These are phyloP conservation scores for Yarrowia bubula DNA, from an alignment of 805 yeast species.

Conservation along the genomic window DNA sequence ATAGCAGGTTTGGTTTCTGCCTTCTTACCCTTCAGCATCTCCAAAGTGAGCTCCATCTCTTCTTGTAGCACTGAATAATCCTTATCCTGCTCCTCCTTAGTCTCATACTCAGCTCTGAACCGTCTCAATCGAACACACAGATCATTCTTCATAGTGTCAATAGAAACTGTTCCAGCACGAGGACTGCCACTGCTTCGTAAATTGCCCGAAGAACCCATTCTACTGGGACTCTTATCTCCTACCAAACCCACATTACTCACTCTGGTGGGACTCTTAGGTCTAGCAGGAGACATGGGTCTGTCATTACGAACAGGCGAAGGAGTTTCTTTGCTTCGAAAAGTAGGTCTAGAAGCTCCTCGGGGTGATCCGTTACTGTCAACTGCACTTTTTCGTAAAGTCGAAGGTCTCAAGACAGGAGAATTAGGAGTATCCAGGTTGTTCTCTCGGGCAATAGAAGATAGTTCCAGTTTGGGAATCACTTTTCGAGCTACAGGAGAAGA, in stretches of 20 bases:
- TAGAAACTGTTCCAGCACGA: not conserved
- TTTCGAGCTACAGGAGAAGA: conserved; percentile 2
- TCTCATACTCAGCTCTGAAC: conserved; percentile 1
- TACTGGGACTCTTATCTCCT: not conserved
- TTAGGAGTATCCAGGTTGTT: conserved; percentile 5
- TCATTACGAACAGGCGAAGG: conserved; percentile 3
- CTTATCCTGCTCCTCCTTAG: not conserved
- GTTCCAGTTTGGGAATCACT: conserved; percentile 1
- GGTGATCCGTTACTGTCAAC: conserved; percentile 10
- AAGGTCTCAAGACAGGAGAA: conserved; percentile 15
- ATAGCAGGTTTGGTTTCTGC: not conserved
- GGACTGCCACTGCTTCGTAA: not conserved
- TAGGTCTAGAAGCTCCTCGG: not conserved
- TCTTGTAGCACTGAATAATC: not conserved
- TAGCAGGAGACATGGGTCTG: conserved; percentile 5
- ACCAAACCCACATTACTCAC: not conserved
- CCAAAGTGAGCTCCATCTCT: not conserved
- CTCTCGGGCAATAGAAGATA: conserved; percentile 11
- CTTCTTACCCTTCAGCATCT: not conserved
- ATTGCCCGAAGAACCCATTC: not conserved
- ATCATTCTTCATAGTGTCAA: conserved; percentile 9
- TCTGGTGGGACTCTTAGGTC: conserved; percentile 15
- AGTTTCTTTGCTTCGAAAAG: not conserved
- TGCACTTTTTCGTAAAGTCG: not conserved
- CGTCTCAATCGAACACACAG: not conserved